phyloP scores from a whole-genome alignment of 2,329 filamentous ascomycete genomes.

The Penicillium sp. region DNA sequence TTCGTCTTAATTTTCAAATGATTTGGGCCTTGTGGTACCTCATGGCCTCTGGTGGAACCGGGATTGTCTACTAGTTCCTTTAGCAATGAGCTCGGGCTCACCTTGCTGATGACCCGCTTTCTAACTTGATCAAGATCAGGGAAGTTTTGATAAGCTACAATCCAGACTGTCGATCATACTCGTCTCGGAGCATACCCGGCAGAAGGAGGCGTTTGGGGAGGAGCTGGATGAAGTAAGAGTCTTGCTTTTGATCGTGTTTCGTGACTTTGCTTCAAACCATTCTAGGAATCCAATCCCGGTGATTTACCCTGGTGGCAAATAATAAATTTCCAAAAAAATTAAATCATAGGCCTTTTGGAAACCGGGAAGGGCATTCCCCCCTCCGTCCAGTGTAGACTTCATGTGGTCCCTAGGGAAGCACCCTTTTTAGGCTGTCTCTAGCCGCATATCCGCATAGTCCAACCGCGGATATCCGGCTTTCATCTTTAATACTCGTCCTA shows the following conservation, averaged over 20 bases:
- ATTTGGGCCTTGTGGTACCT: slow-evolving; percentile 15
- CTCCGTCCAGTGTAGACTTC: slow-evolving; percentile 11
- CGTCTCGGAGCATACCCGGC: slow-evolving; percentile 11
- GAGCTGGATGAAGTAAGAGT: background rate
- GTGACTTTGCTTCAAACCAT: background rate
- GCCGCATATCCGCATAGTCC: slow-evolving; percentile 11
- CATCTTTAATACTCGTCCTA: slow-evolving; percentile 12
- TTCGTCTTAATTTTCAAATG: background rate
- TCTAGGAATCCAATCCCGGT: slow-evolving; percentile 7
- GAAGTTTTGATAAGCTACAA: slow-evolving; percentile 14
- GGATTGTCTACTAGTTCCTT: slow-evolving; percentile 10
- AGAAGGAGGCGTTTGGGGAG: background rate
- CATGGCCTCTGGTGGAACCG: slow-evolving; percentile 14
- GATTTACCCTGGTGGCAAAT: slow-evolving; percentile 22
- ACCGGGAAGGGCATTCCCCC: slow-evolving; percentile 5
- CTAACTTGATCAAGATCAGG: slow-evolving; percentile 6
- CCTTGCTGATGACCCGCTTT: slow-evolving; percentile 5
- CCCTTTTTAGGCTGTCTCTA: slow-evolving; percentile 12
- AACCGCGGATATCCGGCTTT: background rate
- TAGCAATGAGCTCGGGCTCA: slow-evolving; percentile 12
- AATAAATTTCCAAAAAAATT: background rate
- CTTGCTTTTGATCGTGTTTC: background rate
- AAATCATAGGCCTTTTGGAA: slow-evolving; percentile 4
- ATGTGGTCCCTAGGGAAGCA: slow-evolving; percentile 11
- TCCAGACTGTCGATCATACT: slow-evolving; percentile 9